phyloP scores from a whole-genome alignment of 2,329 filamentous ascomycete genomes.

The Aspergillus brunneoviolaceus region DNA sequence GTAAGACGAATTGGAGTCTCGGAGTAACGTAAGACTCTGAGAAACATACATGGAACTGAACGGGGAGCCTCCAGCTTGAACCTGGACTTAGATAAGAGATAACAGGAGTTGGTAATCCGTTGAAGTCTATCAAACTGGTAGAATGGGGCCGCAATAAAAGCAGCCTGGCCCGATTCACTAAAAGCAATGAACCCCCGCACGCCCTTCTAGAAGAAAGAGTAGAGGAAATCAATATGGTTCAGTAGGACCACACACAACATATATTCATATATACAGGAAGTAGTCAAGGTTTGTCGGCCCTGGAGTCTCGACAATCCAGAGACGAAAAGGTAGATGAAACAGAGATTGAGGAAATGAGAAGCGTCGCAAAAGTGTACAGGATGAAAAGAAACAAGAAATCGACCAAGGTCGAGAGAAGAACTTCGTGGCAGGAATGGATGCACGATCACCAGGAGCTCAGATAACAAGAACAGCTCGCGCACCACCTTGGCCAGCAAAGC shows the following conservation, averaged over 20 bases:
- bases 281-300: background rate
- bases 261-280: slow-evolving; percentile 21
- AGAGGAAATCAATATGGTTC: background rate
- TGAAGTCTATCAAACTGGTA: background rate
- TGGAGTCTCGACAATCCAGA: slow-evolving; percentile 2
- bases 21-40: background rate
- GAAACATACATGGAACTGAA: background rate
- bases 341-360: background rate
- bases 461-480: slow-evolving; percentile 7
- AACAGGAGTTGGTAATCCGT: background rate
- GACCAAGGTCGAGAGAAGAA: background rate
- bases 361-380: slow-evolving; percentile 6
- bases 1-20: background rate
- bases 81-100: background rate
- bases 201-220: background rate
- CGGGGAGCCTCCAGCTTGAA: background rate
- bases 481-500: slow-evolving; percentile 22
- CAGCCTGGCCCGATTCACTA: background rate
- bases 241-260: background rate
- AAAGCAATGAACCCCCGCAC: background rate
- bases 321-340: background rate
- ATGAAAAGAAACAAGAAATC: slow-evolving; percentile 4
- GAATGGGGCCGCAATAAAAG: background rate
- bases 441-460: slow-evolving; percentile 7
- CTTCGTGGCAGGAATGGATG: slow-evolving; percentile 1